Base-by-base conservation (phyloP, 1,284 basidiomycete genomes). In the Cryptococcus sp. region DNA sequence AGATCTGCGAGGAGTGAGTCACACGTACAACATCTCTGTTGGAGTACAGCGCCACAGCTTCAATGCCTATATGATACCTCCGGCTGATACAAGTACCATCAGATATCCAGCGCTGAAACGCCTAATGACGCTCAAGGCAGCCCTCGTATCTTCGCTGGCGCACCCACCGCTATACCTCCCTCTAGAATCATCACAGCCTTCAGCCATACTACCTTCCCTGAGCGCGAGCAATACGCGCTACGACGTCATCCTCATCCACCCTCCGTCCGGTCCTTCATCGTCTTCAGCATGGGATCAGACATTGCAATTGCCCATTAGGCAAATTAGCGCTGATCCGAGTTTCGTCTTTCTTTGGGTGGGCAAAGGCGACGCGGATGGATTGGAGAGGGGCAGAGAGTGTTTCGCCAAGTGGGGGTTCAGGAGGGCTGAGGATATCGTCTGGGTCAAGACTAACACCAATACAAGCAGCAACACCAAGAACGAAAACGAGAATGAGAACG, bases 281-380 rank as follows among this genome's bases (percentile, higher is more conserved):
- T 53, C 52, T 93, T 90, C 79, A 85, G 5, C 86, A 1, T 99
- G 91, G 91, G 86, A 87, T 40, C 83, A 89, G 50, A 85, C 94
- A 2, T 87, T 90, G 53, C 85, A 87, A 15, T 80, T 97, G 1
- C 93, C 93, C 0, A 84, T 98, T 48, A 88, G 93, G 0, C 82
- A 85, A 38, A 83, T 98, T 20, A 89, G 91, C 0, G 88, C 92
- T 0, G 94, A 95, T 68, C 93, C 93, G 0, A 88, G 89, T 39
- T 99, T 97, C 67, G 84, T 99, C 15, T 95, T 97, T 73, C 82
- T 99, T 53, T 99, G 96, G 95, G 93, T 98, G 1, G 96, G 95
- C 3, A 88, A 86, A 58, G 93, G 93, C 1, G 88, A 90, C 16
- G 87, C 88, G 2, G 91, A 93, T 50, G 96, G 93, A 0, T 82